Evolutionary conservation across 1,284 basidiomycete genomes (phyloP).

Genomic region (Naganishia albida): DNA sequence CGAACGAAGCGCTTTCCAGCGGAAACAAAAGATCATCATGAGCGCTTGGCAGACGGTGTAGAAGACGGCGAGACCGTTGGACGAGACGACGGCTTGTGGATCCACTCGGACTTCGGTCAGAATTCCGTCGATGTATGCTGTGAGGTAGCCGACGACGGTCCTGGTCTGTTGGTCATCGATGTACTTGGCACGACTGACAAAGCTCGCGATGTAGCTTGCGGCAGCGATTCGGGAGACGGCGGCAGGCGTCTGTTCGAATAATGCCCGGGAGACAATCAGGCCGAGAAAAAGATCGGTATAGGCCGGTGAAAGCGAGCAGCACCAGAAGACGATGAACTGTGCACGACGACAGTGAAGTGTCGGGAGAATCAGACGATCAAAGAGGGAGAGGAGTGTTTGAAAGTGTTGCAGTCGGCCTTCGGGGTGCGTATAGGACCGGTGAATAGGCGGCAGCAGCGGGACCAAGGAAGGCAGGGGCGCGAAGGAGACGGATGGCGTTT

Average conservation of each 20-base stretch:
- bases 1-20: slow-evolving; percentile 66
- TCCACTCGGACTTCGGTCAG: slow-evolving; percentile 67
- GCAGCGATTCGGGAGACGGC: slow-evolving; percentile 81
- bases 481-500: slow-evolving; percentile 11
- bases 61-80: slow-evolving; percentile 66
- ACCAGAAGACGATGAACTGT: slow-evolving; percentile 96
- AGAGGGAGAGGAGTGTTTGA: slow-evolving; percentile 84
- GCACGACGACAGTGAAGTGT: slow-evolving; percentile 97
- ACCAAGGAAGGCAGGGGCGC: slow-evolving; percentile 14
- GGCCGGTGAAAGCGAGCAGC: slow-evolving; percentile 80
- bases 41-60: slow-evolving; percentile 92
- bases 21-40: slow-evolving; percentile 97
- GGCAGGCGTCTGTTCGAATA: slow-evolving; percentile 66
- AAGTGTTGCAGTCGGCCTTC: slow-evolving; percentile 63
- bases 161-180: slow-evolving; percentile 75
- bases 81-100: slow-evolving; percentile 52
- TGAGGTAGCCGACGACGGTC: slow-evolving; percentile 77
- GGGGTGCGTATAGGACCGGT: slow-evolving; percentile 36
- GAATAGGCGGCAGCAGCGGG: slow-evolving; percentile 42
- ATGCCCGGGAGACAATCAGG: slow-evolving; percentile 81
- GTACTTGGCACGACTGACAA: slow-evolving; percentile 87
- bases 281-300: slow-evolving; percentile 93
- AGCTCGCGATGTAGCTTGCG: slow-evolving; percentile 86
- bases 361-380: slow-evolving; percentile 86
- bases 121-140: slow-evolving; percentile 76